Evolutionary conservation across 2,329 filamentous ascomycete genomes (phyloP), one percentile per base, ranked within the genome.

Genomic region (Leptoxyphium fumago): DNA sequence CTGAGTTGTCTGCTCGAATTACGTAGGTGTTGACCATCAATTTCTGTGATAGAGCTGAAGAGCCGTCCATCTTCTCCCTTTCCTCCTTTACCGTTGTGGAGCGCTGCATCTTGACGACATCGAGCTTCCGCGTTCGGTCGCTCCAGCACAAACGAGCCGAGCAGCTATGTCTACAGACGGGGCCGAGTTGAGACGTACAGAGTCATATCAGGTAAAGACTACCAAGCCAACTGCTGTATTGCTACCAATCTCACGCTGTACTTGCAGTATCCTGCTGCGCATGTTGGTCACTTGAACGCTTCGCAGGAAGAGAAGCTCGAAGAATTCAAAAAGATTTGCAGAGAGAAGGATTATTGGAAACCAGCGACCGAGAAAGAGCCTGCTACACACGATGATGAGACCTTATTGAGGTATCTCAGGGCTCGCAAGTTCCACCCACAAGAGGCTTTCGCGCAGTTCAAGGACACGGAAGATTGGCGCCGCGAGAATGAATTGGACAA

Each of bases 391-490:
- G 80, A 86, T 55, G 83, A 88, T 59, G 73, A 80, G 55, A 81
- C 78, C 2, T 64, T 88, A 46, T 69, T 88, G 77, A 85, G 88
- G 47, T 95, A 82, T 62, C 71, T 95, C 42, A 82, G 88, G 55
- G 88, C 88, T 29, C 78, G 88, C 45, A 82, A 79, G 62, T 95
- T 89, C 70, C 68, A 81, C 26, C 74, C 84, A 9, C 66, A 78
- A 52, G 86, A 89, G 52, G 88, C 88, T 10, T 80, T 80, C 60
- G 73, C 68, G 46, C 88, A 95, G 65, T 94, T 94, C 67, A 79
- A 80, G 56, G 84, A 87, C 44, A 94, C 87, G 0, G 86, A 94
- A 63, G 77, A 84, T 46, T 95, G 88, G 84, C 78, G 88, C 48
- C 75, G 75, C 52, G 78, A 83, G 49, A 89, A 89, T 61, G 71